A percentile compares a stretch with the other conserved stretches of the same genome.
phyloP scores from a whole-genome alignment of 768 basidiomycete species.

The Amanita muscaria region DNA sequence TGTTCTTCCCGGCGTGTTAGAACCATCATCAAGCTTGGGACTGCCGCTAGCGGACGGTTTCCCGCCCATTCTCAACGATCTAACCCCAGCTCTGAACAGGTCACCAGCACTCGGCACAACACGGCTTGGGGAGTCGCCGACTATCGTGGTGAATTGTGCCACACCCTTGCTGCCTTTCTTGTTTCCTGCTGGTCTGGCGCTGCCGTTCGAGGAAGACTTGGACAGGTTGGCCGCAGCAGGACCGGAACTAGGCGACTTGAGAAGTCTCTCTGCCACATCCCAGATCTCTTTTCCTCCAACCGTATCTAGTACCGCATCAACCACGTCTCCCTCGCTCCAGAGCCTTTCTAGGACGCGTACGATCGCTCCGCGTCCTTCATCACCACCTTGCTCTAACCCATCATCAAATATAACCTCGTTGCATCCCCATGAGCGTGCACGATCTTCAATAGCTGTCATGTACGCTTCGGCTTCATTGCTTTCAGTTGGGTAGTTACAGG shows the following conservation, averaged over 20 bases:
- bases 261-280: slow-evolving; percentile 59
- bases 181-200: slow-evolving; percentile 14
- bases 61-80: slow-evolving; percentile 38
- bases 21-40: slow-evolving; percentile 1
- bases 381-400: slow-evolving; percentile 26
- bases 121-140: slow-evolving; percentile 60
- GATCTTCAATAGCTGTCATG: slow-evolving; percentile 40
- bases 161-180: slow-evolving; percentile 14
- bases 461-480: slow-evolving; percentile 23
- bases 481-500: slow-evolving; percentile 19
- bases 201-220: neutral
- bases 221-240: neutral
- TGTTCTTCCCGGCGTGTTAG: slow-evolving; percentile 1
- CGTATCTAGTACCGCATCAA: slow-evolving; percentile 81
- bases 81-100: slow-evolving; percentile 64
- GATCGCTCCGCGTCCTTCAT: slow-evolving; percentile 37
- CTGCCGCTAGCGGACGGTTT: slow-evolving; percentile 8
- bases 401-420: slow-evolving; percentile 73
- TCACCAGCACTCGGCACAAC: slow-evolving; percentile 64
- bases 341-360: slow-evolving; percentile 45
- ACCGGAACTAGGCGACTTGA: slow-evolving; percentile 28
- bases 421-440: slow-evolving; percentile 60
- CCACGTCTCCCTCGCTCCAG: slow-evolving; percentile 44
- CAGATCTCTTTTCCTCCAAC: slow-evolving; percentile 75
- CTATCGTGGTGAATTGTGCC: slow-evolving; percentile 71